A percentile compares a stretch with the other conserved stretches of the same genome.
Conservation (phyloP, 345 rosid species). For the Gossypium mustelinum region DNA sequence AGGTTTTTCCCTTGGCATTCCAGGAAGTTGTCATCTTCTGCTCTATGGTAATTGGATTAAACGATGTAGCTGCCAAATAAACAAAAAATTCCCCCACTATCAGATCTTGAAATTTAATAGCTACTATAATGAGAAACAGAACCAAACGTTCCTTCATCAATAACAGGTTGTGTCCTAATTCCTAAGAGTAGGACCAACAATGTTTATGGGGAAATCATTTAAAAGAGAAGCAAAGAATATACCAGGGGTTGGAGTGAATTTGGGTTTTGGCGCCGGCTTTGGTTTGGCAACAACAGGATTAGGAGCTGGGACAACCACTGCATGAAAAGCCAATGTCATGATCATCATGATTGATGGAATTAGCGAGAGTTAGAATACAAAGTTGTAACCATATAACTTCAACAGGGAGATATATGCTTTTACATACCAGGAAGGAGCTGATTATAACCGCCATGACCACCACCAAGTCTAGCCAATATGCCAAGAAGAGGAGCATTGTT, state of each 20-base stretch:
- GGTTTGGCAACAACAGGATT: slow-evolving; percentile 35
- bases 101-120: background rate
- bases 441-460: slow-evolving; percentile 67
- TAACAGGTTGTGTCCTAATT: background rate
- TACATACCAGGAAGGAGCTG: slow-evolving; percentile 95
- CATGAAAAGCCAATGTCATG: background rate
- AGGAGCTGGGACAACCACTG: slow-evolving; percentile 60
- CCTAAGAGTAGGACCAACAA: background rate
- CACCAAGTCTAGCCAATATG: slow-evolving; percentile 67
- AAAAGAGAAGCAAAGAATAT: slow-evolving; percentile 3
- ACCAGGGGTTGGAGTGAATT: slow-evolving; percentile 67
- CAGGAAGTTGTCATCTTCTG: slow-evolving; percentile 82
- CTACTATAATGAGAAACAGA: too few species aligned
- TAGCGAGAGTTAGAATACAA: background rate
- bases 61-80: slow-evolving; percentile 40
- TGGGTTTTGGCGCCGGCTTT: slow-evolving; percentile 45
- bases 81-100: slow-evolving; percentile 2
- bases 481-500: slow-evolving; percentile 97
- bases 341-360: slow-evolving; percentile 11
- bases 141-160: background rate
- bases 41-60: slow-evolving; percentile 55
- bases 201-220: background rate
- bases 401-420: background rate
- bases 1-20: slow-evolving; percentile 63
- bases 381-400: background rate